Base-by-base conservation (phyloP, 1,284 basidiomycete genomes). In the Ceratobasidium sp. region DNA sequence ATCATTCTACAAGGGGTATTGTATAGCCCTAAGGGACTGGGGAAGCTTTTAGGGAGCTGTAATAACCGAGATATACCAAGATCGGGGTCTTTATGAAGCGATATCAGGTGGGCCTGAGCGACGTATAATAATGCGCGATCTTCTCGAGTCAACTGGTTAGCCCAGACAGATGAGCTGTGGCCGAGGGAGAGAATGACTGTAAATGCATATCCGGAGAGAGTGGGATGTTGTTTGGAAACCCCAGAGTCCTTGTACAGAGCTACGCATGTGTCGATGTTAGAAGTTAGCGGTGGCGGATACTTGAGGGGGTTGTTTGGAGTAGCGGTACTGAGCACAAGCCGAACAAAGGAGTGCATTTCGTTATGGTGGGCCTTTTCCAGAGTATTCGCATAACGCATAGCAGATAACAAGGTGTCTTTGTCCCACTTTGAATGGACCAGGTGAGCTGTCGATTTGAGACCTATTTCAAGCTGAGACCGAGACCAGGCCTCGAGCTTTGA, bases 41-140 rank as follows among this genome's bases (percentile, higher is more conserved):
- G 11, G 36, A 11, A 41, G 36, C 11, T 41, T 11, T 41, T 41
- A 41, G 36, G 36, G 36, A 41, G 36, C 36, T 41, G 36, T 41
- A 41, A 41, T 4, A 41, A 41, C 59, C 59, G 45, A 22, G n/a
- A 36, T 15, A 62, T 22, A 33, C 45, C 19, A 8, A 62, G 59
- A 17, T 45, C 6, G 8, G 59, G 59, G 14, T 45, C 24, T 14
- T 7, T 44, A n/a, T 22, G 8, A 1, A 62, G 59, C 6, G 36
- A 44, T 15, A 44, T 24, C 1, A 53, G 31, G 50, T 53, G 33
- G 24, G 31, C 51, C 15, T 67, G 27, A 7, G 33, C 65, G 19
- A 22, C n/a, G 65, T 67, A 67, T 33, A 67, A 44, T 17, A 67
- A n/a, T 11, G 50, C 19, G n/a, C 65, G 65, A 4, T 67, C 50